Evolutionary conservation across 139 green algal species (phyloP), one percentile per base, ranked within the genome.

Genomic region (Haematococcus sp.): DNA sequence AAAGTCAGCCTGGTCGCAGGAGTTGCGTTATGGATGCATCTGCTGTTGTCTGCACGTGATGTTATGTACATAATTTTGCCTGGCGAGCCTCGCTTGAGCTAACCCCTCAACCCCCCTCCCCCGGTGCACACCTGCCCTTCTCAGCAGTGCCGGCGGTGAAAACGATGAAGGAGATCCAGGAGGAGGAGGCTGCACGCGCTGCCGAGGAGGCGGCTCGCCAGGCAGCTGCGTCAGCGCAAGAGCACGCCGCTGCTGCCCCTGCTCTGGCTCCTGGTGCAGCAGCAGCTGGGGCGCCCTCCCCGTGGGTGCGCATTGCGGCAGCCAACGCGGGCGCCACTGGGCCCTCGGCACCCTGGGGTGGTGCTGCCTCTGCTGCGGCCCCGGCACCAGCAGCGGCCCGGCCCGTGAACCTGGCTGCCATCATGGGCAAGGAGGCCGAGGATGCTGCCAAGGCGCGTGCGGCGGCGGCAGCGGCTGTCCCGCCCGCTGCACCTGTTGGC

Each of bases 81-180:
- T n/a, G n/a, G n/a, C n/a, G n/a, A n/a, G n/a, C n/a, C n/a, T n/a
- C n/a, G n/a, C n/a, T n/a, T n/a, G n/a, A n/a, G n/a, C n/a, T n/a
- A n/a, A n/a, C n/a, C n/a, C n/a, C n/a, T n/a, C n/a, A n/a, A n/a
- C n/a, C n/a, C n/a, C n/a, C n/a, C n/a, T n/a, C 68, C 63, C 1
- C 7, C 40, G 40, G 40, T 49, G 7, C 40, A 49, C 40, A 11
- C 40, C n/a, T n/a, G n/a, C 11, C 40, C 40, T 11, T 49, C 11
- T 7, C 40, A 49, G 40, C 40, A 7, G 40, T 31, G 3, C 52
- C 72, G n/a, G 66, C 34, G 19, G 65, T 52, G 33, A 90, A 89
- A 76, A 89, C 84, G 15, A 85, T 96, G 34, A 35, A 76, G 0
- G 86, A 95, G 49, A 94, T 96, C 63, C 85, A 94, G 74, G 70